phyloP scores from a whole-genome alignment of 2,329 filamentous ascomycete species.

The Bertia moriformis region DNA sequence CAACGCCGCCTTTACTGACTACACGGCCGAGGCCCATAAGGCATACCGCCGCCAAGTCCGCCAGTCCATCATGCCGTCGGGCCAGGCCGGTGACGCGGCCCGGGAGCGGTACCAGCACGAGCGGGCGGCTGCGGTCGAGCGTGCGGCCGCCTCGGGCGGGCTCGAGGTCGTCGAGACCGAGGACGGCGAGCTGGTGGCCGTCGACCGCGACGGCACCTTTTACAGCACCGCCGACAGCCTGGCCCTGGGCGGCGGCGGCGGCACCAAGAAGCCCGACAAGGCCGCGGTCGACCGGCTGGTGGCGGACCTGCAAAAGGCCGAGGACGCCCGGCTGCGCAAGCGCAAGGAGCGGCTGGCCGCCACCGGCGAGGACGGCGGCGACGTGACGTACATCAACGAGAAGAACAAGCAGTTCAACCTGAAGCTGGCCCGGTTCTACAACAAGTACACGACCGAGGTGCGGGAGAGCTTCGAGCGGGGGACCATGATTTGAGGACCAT shows the following conservation, averaged over 20 bases:
- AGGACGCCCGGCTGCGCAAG: slow-evolving; percentile 76
- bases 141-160: slow-evolving; percentile 68
- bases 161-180: slow-evolving; percentile 93
- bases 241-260: slow-evolving; percentile 64
- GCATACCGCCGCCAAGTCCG: slow-evolving; percentile 83
- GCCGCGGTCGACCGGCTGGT: slow-evolving; percentile 80
- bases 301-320: slow-evolving; percentile 74
- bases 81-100: no score
- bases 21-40: slow-evolving; percentile 74
- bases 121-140: slow-evolving; percentile 72
- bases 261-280: slow-evolving; percentile 74
- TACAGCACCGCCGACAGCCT: slow-evolving; percentile 79
- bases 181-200: slow-evolving; percentile 80
- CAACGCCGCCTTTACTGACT: slow-evolving; percentile 81
- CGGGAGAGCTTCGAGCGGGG: slow-evolving; percentile 94
- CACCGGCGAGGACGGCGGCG: slow-evolving; percentile 71
- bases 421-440: slow-evolving; percentile 89
- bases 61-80: slow-evolving; percentile 54
- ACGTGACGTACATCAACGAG: slow-evolving; percentile 98
- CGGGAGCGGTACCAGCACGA: slow-evolving; percentile 71
- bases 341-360: slow-evolving; percentile 63
- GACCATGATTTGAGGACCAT: slow-evolving; percentile 62
- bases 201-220: slow-evolving; percentile 81
- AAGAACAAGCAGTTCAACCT: slow-evolving; percentile 99
- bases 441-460: slow-evolving; percentile 96